phyloP scores from a whole-genome alignment of 306 rosid genomes.

The Corylus avellana region DNA sequence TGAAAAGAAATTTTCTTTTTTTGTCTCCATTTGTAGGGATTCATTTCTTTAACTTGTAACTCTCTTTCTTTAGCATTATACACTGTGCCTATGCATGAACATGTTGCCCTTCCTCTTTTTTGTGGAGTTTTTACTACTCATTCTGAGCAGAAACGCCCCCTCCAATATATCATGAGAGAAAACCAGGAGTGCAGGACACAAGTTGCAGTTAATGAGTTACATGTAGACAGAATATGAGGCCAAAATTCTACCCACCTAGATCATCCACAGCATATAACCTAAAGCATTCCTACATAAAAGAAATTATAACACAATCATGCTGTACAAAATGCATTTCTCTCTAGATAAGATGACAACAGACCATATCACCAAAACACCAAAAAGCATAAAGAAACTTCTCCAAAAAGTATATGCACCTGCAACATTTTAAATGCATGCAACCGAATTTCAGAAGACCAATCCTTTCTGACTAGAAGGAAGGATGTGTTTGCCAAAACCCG shows the following conservation, averaged over 20 bases:
- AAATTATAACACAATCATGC: background rate
- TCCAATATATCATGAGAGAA: background rate
- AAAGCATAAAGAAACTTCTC: slow-evolving; percentile 10
- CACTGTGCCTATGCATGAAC: background rate
- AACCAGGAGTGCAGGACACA: background rate
- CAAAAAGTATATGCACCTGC: slow-evolving; percentile 57
- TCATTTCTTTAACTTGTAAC: background rate
- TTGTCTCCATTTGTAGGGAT: background rate
- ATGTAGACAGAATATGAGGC: background rate
- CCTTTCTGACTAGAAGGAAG: slow-evolving; percentile 69
- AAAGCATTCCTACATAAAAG: background rate
- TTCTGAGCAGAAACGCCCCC: too few species aligned
- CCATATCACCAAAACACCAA: background rate
- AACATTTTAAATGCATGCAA: slow-evolving; percentile 93
- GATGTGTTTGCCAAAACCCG: slow-evolving; percentile 72
- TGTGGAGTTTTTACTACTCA: background rate
- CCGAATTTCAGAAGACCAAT: slow-evolving; percentile 94
- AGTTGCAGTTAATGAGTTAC: background rate
- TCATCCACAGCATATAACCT: background rate
- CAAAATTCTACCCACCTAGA: background rate
- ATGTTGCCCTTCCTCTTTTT: background rate
- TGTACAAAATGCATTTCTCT: background rate
- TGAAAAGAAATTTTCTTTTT: background rate
- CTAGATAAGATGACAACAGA: background rate
- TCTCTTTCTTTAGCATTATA: background rate